These are phyloP conservation scores for Vitis hybrid DNA, from an alignment of 177 flowering plant genomes.

Conservation along the genomic window DNA sequence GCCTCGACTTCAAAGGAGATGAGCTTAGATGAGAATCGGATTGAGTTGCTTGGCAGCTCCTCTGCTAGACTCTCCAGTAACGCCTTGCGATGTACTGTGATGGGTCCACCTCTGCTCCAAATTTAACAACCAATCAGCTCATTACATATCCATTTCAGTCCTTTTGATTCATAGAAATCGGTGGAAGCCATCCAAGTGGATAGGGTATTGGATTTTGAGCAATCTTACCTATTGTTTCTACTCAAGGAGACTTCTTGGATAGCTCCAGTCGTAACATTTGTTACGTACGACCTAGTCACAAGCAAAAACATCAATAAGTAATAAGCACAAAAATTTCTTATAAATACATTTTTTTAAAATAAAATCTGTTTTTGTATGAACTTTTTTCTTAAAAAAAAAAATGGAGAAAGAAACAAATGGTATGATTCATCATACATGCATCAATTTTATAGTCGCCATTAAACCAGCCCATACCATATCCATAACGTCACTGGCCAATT, in stretches of 20 bases:
- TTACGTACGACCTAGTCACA: constrained; percentile 15
- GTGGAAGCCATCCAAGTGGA: no score
- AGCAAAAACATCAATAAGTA: neutral
- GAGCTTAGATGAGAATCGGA: constrained; percentile 45
- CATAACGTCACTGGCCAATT: no score
- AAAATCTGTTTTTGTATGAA: no score
- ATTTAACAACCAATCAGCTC: neutral
- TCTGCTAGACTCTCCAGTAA: constrained; percentile 40
- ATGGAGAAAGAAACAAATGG: no score
- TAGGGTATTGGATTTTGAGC: no score
- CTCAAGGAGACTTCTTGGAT: constrained; percentile 6
- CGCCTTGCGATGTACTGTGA: constrained; percentile 31
- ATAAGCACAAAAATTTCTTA: neutral
- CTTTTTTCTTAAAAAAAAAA: no score
- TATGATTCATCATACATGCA: no score
- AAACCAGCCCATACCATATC: no score
- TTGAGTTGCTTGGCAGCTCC: constrained; percentile 33
- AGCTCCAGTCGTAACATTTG: constrained; percentile 26
- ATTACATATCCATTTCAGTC: neutral
- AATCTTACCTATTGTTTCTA: neutral
- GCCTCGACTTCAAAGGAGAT: constrained; percentile 27
- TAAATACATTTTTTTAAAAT: no score
- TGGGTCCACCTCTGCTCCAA: constrained; percentile 9
- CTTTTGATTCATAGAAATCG: no score
- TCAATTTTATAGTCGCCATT: no score